phyloP scores from a whole-genome alignment of 2,329 filamentous ascomycete species.

The Orbilia oligospora region DNA sequence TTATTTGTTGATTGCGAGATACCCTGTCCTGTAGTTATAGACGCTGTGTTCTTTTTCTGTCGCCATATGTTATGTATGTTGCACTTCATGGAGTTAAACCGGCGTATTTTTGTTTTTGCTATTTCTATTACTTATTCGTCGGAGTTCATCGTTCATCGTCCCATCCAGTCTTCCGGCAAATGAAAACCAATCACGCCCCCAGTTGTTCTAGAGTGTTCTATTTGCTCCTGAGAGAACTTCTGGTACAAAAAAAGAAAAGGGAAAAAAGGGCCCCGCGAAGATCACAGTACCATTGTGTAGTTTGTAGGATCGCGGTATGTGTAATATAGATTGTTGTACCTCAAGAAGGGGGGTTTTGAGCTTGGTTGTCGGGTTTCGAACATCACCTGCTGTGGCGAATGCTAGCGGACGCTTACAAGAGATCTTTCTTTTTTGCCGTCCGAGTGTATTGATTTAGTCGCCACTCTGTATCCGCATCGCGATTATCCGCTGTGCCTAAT shows the following conservation, averaged over 20 bases:
- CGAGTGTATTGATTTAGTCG: conserved; percentile 94
- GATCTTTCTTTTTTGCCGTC: conserved; percentile 64
- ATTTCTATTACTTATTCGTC: neutral
- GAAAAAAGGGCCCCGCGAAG: too few relatives aligned
- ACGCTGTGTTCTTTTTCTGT: conserved; percentile 19
- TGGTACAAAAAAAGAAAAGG: neutral
- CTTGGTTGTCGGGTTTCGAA: neutral
- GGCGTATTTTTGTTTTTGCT: neutral
- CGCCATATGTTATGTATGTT: neutral
- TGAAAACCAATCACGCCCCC: neutral
- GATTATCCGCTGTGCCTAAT: conserved; percentile 90
- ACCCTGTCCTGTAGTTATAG: conserved; percentile 34
- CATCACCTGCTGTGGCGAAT: neutral
- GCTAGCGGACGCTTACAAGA: conserved; percentile 36
- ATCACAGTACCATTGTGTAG: neutral
- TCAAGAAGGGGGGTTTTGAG: neutral
- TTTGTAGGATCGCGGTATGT: neutral
- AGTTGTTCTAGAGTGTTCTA: neutral
- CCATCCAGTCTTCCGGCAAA: neutral
- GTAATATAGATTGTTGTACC: neutral
- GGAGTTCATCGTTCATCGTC: neutral
- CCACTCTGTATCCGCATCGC: conserved; percentile 97
- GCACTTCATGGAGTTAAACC: conserved; percentile 22
- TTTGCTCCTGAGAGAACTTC: neutral
- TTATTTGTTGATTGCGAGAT: conserved; percentile 43